Conservation (phyloP, 2,329 filamentous ascomycete genomes). For the Daldinia eschscholtzii region DNA sequence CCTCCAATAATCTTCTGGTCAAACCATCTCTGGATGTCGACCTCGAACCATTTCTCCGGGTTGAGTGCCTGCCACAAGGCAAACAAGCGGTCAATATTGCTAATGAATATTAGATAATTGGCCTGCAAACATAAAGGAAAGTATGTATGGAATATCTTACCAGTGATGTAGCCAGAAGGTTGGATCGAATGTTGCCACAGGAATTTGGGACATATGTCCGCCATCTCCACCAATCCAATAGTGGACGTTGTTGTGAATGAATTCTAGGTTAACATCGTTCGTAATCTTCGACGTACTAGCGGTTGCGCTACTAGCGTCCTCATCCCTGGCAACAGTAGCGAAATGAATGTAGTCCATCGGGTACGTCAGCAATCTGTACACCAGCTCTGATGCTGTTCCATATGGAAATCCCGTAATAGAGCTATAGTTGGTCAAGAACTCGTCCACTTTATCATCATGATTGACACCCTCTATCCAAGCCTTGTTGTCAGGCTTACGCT, state of each 20-base stretch:
- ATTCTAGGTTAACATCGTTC: background rate
- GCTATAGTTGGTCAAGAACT: too few species aligned
- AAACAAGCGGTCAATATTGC: background rate
- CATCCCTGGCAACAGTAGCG: too few species aligned
- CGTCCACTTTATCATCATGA: too few species aligned
- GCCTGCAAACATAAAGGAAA: background rate
- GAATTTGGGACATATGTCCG: slow-evolving; percentile 5
- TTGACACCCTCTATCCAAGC: too few species aligned
- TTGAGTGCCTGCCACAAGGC: background rate
- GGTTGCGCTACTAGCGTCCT: too few species aligned
- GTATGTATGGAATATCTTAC: background rate
- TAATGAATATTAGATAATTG: background rate
- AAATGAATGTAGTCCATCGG: too few species aligned
- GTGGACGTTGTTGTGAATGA: background rate
- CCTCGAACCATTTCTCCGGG: background rate
- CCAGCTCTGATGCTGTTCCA: too few species aligned
- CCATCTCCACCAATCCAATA: background rate
- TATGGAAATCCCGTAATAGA: too few species aligned
- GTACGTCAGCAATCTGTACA: too few species aligned
- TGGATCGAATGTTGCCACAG: slow-evolving; percentile 8
- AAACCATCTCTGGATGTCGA: background rate
- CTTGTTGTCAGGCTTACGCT: too few species aligned
- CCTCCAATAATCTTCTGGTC: background rate
- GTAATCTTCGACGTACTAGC: too few species aligned
- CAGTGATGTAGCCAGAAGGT: slow-evolving; percentile 7